phyloP scores from a whole-genome alignment of 306 rosid species.

The Prunus kanzakura region DNA sequence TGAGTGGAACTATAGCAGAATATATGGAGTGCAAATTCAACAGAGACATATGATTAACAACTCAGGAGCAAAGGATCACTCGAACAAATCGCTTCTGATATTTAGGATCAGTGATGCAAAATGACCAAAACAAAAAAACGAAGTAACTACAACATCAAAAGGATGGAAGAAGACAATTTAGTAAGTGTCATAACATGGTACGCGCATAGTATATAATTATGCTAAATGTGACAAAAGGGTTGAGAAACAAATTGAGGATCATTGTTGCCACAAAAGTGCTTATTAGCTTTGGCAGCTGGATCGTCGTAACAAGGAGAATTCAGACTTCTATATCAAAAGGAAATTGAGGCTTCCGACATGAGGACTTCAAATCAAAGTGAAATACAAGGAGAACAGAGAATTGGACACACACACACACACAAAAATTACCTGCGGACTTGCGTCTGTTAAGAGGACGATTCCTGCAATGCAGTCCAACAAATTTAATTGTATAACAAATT shows the following conservation, averaged over 20 bases:
- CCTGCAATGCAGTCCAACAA: slow-evolving; percentile 30
- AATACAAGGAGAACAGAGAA: neutral
- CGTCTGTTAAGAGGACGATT: slow-evolving; percentile 58
- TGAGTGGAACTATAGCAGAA: neutral
- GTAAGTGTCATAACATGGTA: neutral
- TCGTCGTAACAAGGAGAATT: too few species aligned
- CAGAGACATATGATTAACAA: neutral
- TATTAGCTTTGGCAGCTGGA: too few species aligned
- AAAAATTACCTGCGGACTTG: slow-evolving; percentile 54
- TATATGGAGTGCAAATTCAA: neutral
- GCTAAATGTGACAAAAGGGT: too few species aligned
- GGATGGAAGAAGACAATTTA: neutral
- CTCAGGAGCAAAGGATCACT: neutral
- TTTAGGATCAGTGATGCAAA: neutral
- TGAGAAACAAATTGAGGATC: too few species aligned
- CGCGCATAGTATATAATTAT: too few species aligned
- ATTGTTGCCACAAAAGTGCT: too few species aligned
- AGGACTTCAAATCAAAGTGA: neutral
- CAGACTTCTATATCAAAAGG: too few species aligned
- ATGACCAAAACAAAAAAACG: neutral
- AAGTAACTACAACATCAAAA: neutral
- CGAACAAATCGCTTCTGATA: neutral
- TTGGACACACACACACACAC: neutral
- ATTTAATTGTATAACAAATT: neutral
- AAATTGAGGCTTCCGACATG: neutral